Evolutionary conservation across 345 rosid species (phyloP).

Genomic region (Anastatica hierochuntica): DNA sequence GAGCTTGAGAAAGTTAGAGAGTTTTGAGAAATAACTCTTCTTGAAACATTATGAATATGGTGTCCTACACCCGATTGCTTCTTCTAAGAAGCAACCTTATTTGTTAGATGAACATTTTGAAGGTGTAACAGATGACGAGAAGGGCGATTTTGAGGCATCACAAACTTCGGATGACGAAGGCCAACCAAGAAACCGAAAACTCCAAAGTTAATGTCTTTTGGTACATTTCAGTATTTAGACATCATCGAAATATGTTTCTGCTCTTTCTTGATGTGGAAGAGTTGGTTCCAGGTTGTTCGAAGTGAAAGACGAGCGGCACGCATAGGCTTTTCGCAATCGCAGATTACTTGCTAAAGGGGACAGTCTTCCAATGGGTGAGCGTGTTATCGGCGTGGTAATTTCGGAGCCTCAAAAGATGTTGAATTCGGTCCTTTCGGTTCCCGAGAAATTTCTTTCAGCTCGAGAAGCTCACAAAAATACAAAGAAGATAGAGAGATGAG

Average conservation of each 20-base stretch:
- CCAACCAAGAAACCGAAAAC: constrained; percentile 40
- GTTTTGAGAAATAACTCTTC: too few relatives aligned
- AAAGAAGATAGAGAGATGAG: constrained; percentile 32
- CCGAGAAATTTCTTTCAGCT: constrained; percentile 58
- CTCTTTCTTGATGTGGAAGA: background rate
- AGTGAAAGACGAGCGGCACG: constrained; percentile 84
- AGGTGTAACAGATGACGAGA: constrained; percentile 49
- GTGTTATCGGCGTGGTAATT: constrained; percentile 33
- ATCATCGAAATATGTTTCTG: background rate
- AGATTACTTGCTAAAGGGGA: constrained; percentile 64
- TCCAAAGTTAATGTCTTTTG: constrained; percentile 45
- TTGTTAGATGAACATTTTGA: constrained; percentile 81
- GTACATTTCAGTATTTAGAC: background rate
- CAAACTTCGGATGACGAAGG: constrained; percentile 37
- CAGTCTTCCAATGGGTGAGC: constrained; percentile 69
- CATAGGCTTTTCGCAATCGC: constrained; percentile 59
- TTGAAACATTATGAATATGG: constrained; percentile 52
- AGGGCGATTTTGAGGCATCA: constrained; percentile 55
- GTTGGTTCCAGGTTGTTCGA: constrained; percentile 47
- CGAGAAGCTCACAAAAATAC: constrained; percentile 57
- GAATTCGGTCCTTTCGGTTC: constrained; percentile 88
- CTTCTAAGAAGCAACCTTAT: constrained; percentile 47
- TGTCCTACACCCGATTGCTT: constrained; percentile 65
- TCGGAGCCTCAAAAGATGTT: constrained; percentile 35
- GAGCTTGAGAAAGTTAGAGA: too few relatives aligned